Evolutionary conservation across 495 filamentous ascomycete species (phyloP).

Genomic region (Daldinia bambusicola): DNA sequence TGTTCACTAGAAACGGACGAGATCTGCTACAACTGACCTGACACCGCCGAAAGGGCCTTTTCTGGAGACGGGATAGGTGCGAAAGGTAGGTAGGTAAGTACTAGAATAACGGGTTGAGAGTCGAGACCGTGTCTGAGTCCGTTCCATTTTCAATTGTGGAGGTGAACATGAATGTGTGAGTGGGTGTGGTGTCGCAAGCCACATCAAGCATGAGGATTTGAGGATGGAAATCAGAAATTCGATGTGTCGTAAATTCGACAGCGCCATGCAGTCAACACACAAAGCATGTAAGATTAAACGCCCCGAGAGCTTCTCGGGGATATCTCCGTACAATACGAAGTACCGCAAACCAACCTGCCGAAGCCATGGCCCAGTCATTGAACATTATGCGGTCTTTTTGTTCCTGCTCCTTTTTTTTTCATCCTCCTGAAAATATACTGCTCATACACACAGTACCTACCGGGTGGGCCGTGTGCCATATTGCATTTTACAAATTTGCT

Average conservation of each 20-base stretch:
- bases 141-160: slow-evolving; percentile 9
- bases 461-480: background rate
- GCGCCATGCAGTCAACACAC: slow-evolving; percentile 12
- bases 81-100: background rate
- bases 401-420: background rate
- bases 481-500: background rate
- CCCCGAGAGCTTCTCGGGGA: slow-evolving; percentile 16
- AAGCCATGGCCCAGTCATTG: slow-evolving; percentile 35
- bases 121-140: slow-evolving; percentile 34
- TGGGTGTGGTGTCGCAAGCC: slow-evolving; percentile 30
- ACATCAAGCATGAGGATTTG: slow-evolving; percentile 30
- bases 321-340: background rate
- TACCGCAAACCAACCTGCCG: slow-evolving; percentile 28
- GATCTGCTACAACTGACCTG: slow-evolving; percentile 27
- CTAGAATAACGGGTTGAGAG: slow-evolving; percentile 3
- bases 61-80: background rate
- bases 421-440: too few species aligned
- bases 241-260: slow-evolving; percentile 28
- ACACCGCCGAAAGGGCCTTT: slow-evolving; percentile 33
- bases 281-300: slow-evolving; percentile 2
- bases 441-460: too few species aligned
- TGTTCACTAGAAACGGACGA: slow-evolving; percentile 18
- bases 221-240: slow-evolving; percentile 34
- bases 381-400: slow-evolving; percentile 7
- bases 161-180: background rate